These are phyloP conservation scores for Cymbopogon citratus DNA, from an alignment of 176 grass and related monocot genomes.

Conservation along the genomic window DNA sequence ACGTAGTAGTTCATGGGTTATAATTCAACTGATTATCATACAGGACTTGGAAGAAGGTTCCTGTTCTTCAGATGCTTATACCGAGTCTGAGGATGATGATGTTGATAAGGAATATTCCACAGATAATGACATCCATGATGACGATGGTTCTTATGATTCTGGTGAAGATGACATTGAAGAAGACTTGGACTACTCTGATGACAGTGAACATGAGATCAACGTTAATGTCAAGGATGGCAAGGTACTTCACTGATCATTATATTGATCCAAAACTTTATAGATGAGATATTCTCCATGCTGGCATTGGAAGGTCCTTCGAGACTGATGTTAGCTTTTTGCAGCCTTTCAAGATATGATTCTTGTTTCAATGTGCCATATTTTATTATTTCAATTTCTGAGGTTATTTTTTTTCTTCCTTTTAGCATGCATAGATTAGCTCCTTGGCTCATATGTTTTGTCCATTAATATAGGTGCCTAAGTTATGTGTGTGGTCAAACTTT, in stretches of 20 bases:
- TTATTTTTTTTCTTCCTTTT: neutral
- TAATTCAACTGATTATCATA: slow-evolving; percentile 28
- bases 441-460: neutral
- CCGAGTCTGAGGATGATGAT: slow-evolving; percentile 60
- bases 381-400: neutral
- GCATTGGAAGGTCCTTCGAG: neutral
- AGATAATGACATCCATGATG: slow-evolving; percentile 66
- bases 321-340: neutral
- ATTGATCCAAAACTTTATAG: slow-evolving; percentile 25
- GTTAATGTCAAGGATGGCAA: slow-evolving; percentile 40
- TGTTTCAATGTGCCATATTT: neutral
- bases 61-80: slow-evolving; percentile 78
- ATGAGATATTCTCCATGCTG: neutral
- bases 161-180: slow-evolving; percentile 57
- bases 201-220: slow-evolving; percentile 46
- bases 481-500: neutral
- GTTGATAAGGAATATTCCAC: slow-evolving; percentile 75
- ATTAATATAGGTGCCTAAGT: neutral
- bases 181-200: slow-evolving; percentile 48
- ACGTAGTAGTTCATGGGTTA: neutral
- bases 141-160: slow-evolving; percentile 66
- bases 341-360: slow-evolving; percentile 6
- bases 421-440: neutral
- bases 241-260: slow-evolving; percentile 38
- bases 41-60: slow-evolving; percentile 77